phyloP scores from a whole-genome alignment of 2,329 filamentous ascomycete species.

The Aspergillus sp. region DNA sequence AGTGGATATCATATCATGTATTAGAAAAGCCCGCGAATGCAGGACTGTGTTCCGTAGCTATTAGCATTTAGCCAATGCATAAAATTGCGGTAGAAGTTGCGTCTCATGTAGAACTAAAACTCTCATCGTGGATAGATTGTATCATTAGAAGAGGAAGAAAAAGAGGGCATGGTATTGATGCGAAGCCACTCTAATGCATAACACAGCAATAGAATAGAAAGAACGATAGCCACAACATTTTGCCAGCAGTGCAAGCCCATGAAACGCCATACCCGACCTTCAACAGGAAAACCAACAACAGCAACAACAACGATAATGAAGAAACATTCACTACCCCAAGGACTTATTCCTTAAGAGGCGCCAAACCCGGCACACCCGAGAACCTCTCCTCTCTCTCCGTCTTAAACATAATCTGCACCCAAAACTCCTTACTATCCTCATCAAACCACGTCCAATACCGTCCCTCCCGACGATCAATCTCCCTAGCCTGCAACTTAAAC shows the following conservation, averaged over 20 bases:
- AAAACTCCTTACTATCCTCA: slow-evolving; percentile 93
- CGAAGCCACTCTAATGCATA: neutral
- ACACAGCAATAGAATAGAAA: neutral
- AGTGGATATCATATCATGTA: slow-evolving; percentile 11
- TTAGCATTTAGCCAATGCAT: neutral
- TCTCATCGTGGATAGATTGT: neutral
- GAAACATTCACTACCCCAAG: neutral
- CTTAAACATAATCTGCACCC: slow-evolving; percentile 97
- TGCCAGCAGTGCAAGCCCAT: slow-evolving; percentile 1
- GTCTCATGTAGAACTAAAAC: neutral
- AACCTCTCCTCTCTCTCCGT: slow-evolving; percentile 95
- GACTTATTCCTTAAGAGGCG: slow-evolving; percentile 44
- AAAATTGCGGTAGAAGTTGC: neutral
- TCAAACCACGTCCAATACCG: slow-evolving; percentile 95
- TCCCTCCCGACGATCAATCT: slow-evolving; percentile 86
- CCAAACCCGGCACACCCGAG: slow-evolving; percentile 65
- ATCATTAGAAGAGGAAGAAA: neutral
- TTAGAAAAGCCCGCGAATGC: slow-evolving; percentile 16
- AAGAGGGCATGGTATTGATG: slow-evolving; percentile 3
- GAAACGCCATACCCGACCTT: slow-evolving; percentile 4
- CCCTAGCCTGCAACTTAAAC: slow-evolving; percentile 91
- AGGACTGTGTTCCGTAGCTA: slow-evolving; percentile 1
- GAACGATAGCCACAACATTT: slow-evolving; percentile 4
- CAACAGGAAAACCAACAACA: neutral
- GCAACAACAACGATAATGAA: neutral